Percentiles rank a stretch among this genome's conserved stretches.
Evolutionary conservation across 305 asterid species (phyloP).

Genomic region (Fraxinus sp.): DNA sequence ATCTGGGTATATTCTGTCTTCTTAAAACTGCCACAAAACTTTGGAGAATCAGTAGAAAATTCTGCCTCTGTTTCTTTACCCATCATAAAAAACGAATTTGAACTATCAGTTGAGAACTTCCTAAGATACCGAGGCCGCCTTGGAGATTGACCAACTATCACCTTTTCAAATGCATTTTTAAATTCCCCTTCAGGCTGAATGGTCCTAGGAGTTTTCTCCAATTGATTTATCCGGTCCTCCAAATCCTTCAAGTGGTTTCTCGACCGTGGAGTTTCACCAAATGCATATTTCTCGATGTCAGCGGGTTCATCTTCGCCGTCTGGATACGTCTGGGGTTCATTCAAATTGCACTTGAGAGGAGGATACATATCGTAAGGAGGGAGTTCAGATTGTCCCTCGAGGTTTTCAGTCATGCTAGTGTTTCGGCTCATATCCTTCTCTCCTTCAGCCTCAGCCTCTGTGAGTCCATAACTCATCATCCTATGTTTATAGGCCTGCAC

Average conservation of each 20-base stretch:
- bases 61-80: slow-evolving; percentile 53
- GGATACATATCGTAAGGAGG: slow-evolving; percentile 68
- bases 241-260: slow-evolving; percentile 59
- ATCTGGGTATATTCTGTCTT: slow-evolving; percentile 50
- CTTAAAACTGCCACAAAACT: slow-evolving; percentile 40
- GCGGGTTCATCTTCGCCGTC: slow-evolving; percentile 53
- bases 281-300: slow-evolving; percentile 76
- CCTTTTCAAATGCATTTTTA: slow-evolving; percentile 65
- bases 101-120: slow-evolving; percentile 52
- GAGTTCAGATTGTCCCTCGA: slow-evolving; percentile 47
- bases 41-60: slow-evolving; percentile 52
- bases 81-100: slow-evolving; percentile 37
- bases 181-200: slow-evolving; percentile 52
- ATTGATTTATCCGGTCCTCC: slow-evolving; percentile 64
- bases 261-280: slow-evolving; percentile 67
- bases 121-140: slow-evolving; percentile 45
- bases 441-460: slow-evolving; percentile 61
- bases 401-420: slow-evolving; percentile 35
- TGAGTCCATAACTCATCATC: slow-evolving; percentile 84
- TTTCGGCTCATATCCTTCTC: slow-evolving; percentile 43
- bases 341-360: slow-evolving; percentile 67
- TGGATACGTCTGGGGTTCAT: slow-evolving; percentile 46
- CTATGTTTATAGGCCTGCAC: slow-evolving; percentile 85
- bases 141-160: slow-evolving; percentile 71
- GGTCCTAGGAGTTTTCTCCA: slow-evolving; percentile 67